phyloP scores from a whole-genome alignment of 352 stramenopile species.

The Globisporangium mamillatum region DNA sequence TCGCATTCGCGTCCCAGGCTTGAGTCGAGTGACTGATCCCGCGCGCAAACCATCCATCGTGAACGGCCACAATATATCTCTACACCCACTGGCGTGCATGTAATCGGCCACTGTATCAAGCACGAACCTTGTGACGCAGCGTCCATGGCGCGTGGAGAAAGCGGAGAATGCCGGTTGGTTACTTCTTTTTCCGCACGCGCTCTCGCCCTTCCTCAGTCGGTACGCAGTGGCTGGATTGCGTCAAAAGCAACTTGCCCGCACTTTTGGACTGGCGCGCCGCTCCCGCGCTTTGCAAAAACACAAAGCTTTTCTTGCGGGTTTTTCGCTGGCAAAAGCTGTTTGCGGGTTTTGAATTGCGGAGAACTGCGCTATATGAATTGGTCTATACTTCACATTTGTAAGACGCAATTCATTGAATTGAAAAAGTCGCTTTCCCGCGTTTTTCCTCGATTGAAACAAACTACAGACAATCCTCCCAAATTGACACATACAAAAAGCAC shows the following conservation, averaged over 20 bases:
- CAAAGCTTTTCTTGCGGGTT: constrained; percentile 3
- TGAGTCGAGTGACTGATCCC: background rate
- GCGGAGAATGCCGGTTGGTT: constrained; percentile 3
- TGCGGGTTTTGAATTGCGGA: constrained; percentile 15
- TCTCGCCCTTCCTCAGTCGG: background rate
- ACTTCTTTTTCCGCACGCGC: background rate
- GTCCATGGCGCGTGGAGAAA: constrained; percentile 1
- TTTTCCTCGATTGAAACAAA: too few relatives aligned
- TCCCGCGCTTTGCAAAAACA: background rate
- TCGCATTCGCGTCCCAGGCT: background rate
- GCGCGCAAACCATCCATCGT: background rate
- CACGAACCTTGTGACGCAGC: background rate
- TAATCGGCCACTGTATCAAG: background rate
- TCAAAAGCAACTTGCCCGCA: background rate
- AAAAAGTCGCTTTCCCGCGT: too few relatives aligned
- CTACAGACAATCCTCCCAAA: too few relatives aligned
- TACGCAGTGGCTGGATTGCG: background rate
- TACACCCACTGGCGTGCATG: background rate
- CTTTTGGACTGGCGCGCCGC: background rate
- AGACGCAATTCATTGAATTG: too few relatives aligned
- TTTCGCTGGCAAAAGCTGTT: background rate
- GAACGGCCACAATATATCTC: background rate
- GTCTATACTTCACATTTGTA: too few relatives aligned
- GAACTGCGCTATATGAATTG: background rate
- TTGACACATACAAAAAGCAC: too few relatives aligned